Base-by-base conservation (phyloP, 2,329 filamentous ascomycete species). In the Ceratocystiopsis sp. region DNA sequence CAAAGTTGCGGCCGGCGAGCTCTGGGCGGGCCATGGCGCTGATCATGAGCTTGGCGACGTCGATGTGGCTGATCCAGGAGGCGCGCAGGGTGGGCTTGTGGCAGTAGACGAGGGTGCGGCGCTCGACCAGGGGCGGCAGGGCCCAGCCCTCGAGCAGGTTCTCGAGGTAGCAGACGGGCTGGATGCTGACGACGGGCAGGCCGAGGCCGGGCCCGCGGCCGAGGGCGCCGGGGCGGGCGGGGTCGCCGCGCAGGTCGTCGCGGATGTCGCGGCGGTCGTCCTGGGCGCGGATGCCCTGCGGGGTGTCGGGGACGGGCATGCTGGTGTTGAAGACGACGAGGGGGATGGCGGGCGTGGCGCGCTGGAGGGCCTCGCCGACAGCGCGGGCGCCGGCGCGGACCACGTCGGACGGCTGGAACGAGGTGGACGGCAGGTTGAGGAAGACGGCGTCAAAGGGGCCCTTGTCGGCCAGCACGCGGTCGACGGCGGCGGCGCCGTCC, bases 371-470 rank as follows among this genome's bases (percentile, higher is more conserved):
- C 0, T 66, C 62, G 19, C 75, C 77, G 2, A 61, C 79, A 3
- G 72, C 67, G 0, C 68, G 76, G 42, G 73, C 75, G 0, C 69
- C 74, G 7, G 69, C 67, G 16, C 58, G 62, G 1, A 69, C 65
- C 0, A 71, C 78, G 2, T 55, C 63, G 0, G 47, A 42, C 2
- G 42, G 34, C 33, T 55, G 51, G 40, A 55, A 55, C 1, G 52
- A 54, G 3, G 52, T 54, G 10, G 53, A 54, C 15, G 53, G 53
- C 12, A 55, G 40, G 38, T 55, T 55, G 34, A 55, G 48, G 41
- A 55, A 53, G 19, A 54, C 43, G 12, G 51, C 45, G 12, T 54
- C 51, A 13, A 35, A 13, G 12, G 42, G 38, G 16, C 42, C 50
- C 10, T 21, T 4, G 21, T 40, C 45, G 15, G 35, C 33, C 1